Evolutionary conservation across 1,139 yeast species (phyloP), one percentile per base, ranked within the genome.

Genomic region (Candida albicans): DNA sequence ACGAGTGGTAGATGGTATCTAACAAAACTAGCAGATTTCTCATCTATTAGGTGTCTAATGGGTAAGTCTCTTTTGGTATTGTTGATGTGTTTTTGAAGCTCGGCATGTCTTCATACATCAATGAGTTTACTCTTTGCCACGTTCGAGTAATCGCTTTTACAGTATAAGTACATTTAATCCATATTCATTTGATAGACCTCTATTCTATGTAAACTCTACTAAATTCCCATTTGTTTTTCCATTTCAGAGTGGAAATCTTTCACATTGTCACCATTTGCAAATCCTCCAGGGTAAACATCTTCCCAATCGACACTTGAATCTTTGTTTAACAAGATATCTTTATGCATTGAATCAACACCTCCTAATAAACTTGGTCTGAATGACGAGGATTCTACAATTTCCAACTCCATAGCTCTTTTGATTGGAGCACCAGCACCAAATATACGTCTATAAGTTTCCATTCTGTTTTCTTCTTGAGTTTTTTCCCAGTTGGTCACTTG

Each of bases 361-460:
- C 87, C 81, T 42, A 81, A 68, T 12, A 75, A 65, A 41, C 73
- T 63, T n/a, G 96, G 96, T 52, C 75, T 79, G 62, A 81, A 81
- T 45, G 85, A 89, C n/a, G 88, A 79, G 40, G 76, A 73, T 38
- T 81, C 81, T n/a, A 91, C 85, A 32, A 89, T 77, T 45, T 79
- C 74, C 58, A 88, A 68, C 54, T 95, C 98, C 87, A 93, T 87
- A 26, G 87, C 81, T 61, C 97, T 79, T 63, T 89, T 84, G 54
- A 93, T 82, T 7, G 98, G 96, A 58, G 88, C 98, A 10, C 95
- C 96, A 38, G 95, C 85, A 26, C 99, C 99, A 64, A 86, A 90
- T 24, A 88, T 69, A 52, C 95, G 79, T 59, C 96, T 79, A 65
- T 87, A 84, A 45, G 82, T 81, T 61, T 90, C 95, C 71, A 90